Base-by-base conservation (phyloP, 495 filamentous ascomycete genomes). In the Penicillium manginii region DNA sequence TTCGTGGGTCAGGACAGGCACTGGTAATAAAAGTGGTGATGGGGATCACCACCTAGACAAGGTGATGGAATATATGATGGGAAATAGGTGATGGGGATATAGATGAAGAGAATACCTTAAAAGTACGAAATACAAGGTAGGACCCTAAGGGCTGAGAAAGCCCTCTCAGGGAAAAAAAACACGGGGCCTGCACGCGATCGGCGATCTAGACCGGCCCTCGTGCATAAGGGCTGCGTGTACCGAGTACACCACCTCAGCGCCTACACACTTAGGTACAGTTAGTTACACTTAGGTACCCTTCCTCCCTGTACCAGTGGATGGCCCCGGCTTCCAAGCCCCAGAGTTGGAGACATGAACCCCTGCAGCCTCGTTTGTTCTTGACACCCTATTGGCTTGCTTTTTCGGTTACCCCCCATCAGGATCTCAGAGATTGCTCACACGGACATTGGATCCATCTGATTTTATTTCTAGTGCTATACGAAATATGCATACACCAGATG, bases 121-220 rank as follows among this genome's bases (percentile, higher is more conserved):
- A n/a, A n/a, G n/a, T n/a, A n/a, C n/a, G n/a, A n/a, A n/a, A n/a
- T n/a, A n/a, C n/a, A n/a, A n/a, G n/a, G n/a, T n/a, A n/a, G n/a
- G n/a, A n/a, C n/a, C n/a, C n/a, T n/a, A n/a, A n/a, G n/a, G n/a
- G n/a, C n/a, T n/a, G n/a, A n/a, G n/a, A n/a, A n/a, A n/a, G n/a
- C n/a, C n/a, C n/a, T n/a, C n/a, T n/a, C n/a, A n/a, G n/a, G n/a
- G 35, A 21, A 50, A 29, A 57, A 56, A 52, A 35, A 19, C 49
- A 45, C 14, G n/a, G n/a, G n/a, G n/a, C n/a, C n/a, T 19, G 32
- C 35, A 39, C 59, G 53, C 51, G 67, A 69, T 69, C 67, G 62
- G 67, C 67, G 57, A 65, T 69, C 67, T 67, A 69, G 67, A 69
- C 64, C 59, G 17, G 47, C 42, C 29, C n/a, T 18, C 26, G 51